These are phyloP conservation scores for Funneliformis caledonium DNA, from an alignment of 371 early-diverging fungal genomes.

Conservation along the genomic window DNA sequence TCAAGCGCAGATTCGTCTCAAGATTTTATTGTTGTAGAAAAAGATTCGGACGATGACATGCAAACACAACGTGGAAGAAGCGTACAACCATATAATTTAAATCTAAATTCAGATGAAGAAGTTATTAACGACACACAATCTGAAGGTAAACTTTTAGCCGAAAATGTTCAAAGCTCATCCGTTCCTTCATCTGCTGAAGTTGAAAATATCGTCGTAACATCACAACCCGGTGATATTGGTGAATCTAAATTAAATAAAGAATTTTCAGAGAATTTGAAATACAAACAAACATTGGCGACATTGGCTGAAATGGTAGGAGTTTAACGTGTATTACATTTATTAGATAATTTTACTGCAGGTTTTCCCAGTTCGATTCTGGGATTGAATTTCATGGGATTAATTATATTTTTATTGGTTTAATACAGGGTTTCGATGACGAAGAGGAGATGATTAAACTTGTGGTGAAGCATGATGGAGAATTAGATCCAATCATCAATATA, in stretches of 20 bases:
- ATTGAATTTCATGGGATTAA: neutral
- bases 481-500: neutral
- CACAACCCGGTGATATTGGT: neutral
- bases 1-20: neutral
- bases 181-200: too few relatives aligned
- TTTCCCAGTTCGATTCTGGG: too few relatives aligned
- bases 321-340: neutral
- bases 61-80: neutral
- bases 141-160: neutral
- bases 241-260: neutral
- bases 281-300: neutral
- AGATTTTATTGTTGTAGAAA: slow-evolving; percentile 37
- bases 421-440: neutral
- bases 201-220: neutral
- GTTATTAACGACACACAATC: neutral
- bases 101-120: neutral
- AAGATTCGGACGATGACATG: slow-evolving; percentile 21
- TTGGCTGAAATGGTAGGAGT: neutral
- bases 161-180: neutral
- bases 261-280: neutral
- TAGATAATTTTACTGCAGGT: too few relatives aligned
- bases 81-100: neutral
- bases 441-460: neutral
- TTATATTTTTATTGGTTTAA: neutral
- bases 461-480: neutral